phyloP scores from a whole-genome alignment of 2,329 filamentous ascomycete genomes.

The Mycosphaerella arachidis region DNA sequence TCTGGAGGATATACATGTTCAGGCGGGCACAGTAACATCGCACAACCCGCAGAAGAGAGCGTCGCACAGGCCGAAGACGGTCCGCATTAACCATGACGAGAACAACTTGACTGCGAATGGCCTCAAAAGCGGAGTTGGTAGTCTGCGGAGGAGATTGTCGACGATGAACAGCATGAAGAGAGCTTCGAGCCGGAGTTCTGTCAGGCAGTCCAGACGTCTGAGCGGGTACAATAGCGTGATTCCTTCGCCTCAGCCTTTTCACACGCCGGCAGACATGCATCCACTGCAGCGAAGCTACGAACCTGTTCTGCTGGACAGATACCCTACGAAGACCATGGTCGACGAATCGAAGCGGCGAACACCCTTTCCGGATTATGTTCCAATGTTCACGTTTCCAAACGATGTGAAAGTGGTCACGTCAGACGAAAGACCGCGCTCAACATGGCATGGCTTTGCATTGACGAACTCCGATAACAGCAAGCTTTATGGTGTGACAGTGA shows the following conservation, averaged over 20 bases:
- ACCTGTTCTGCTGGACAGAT: constrained; percentile 90
- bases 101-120: constrained; percentile 36
- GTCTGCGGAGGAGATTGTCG: constrained; percentile 86
- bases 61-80: constrained; percentile 62
- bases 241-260: constrained; percentile 83
- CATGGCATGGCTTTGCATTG: constrained; percentile 99
- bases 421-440: constrained; percentile 88
- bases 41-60: constrained; percentile 47
- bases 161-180: constrained; percentile 95
- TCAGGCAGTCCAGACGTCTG: constrained; percentile 78
- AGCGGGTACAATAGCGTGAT: constrained; percentile 99
- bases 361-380: constrained; percentile 92
- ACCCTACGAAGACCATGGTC: constrained; percentile 75
- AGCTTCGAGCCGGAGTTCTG: constrained; percentile 66
- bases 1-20: constrained; percentile 84
- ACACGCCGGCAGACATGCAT: constrained; percentile 88
- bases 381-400: constrained; percentile 99
- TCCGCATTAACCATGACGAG: constrained; percentile 75
- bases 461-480: constrained; percentile 88
- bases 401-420: constrained; percentile 96
- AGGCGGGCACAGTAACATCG: constrained; percentile 65
- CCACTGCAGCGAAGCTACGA: constrained; percentile 91
- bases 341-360: constrained; percentile 78
- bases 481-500: constrained; percentile 85
- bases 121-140: constrained; percentile 65